Evolutionary conservation across 2,329 filamentous ascomycete species (phyloP).

Genomic region (Dactylellina drechsleri): DNA sequence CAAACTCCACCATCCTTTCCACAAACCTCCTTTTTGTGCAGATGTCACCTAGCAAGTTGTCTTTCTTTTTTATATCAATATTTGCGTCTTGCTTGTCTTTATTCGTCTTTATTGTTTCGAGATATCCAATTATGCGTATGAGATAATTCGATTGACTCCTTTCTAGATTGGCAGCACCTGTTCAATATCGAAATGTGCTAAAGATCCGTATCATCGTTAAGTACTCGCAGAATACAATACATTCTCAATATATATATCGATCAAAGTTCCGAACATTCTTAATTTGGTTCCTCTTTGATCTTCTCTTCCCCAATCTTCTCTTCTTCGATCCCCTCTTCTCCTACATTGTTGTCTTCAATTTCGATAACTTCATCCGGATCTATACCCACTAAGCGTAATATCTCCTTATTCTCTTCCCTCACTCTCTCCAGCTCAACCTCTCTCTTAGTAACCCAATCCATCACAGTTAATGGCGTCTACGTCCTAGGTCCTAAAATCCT

Average conservation of each 20-base stretch:
- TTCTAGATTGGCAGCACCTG: neutral
- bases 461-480: neutral
- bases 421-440: neutral
- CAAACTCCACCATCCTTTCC: neutral
- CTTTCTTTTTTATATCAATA: neutral
- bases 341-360: neutral
- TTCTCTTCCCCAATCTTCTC: too few species aligned
- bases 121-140: constrained; percentile 10
- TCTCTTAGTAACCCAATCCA: neutral
- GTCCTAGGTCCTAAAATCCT: neutral
- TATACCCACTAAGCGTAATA: neutral
- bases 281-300: too few species aligned
- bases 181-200: neutral
- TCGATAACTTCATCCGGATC: neutral
- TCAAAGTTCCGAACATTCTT: too few species aligned
- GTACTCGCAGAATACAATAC: neutral
- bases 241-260: too few species aligned
- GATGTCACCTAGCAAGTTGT: neutral
- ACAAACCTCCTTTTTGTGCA: neutral
- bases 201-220: neutral
- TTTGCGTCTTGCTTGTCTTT: neutral
- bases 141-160: neutral
- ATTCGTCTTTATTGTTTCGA: neutral
- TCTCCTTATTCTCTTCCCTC: neutral
- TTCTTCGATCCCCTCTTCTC: neutral